Evolutionary conservation across 306 rosid species (phyloP).

Genomic region (Fragaria ananassa): DNA sequence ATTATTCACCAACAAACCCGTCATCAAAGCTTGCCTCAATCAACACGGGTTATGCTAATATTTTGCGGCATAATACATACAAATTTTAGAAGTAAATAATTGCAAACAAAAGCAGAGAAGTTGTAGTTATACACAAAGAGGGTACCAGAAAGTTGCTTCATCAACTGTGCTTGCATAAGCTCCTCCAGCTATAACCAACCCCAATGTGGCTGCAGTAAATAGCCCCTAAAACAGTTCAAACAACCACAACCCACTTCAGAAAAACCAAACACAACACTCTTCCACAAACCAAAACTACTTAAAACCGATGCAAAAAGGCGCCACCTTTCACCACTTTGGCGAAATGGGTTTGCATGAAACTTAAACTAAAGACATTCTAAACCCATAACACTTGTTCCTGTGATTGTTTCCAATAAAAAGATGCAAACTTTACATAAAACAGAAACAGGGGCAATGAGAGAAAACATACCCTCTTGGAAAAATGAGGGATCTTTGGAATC

Average conservation of each 20-base stretch:
- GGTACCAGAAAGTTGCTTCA: slow-evolving; percentile 99
- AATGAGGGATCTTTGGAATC: slow-evolving; percentile 61
- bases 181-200: slow-evolving; percentile 83
- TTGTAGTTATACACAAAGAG: slow-evolving; percentile 32
- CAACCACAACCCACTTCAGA: slow-evolving; percentile 22
- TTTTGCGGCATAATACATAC: not conserved
- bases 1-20: not conserved
- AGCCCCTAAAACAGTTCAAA: slow-evolving; percentile 68
- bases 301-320: not conserved
- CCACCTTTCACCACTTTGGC: not conserved
- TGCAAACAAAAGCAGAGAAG: slow-evolving; percentile 2
- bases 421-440: not conserved
- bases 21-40: not conserved
- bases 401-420: not conserved
- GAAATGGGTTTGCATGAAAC: not conserved
- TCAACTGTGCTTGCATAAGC: slow-evolving; percentile 98
- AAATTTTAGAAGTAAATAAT: not conserved
- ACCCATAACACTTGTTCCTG: not conserved
- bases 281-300: not conserved
- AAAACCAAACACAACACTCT: slow-evolving; percentile 6
- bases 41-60: not conserved
- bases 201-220: slow-evolving; percentile 77
- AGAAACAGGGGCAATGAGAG: slow-evolving; percentile 12
- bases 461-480: slow-evolving; percentile 68
- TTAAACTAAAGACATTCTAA: not conserved